Percentiles rank a stretch among this genome's conserved stretches.
These are phyloP conservation scores for Aspergillus ruber DNA, from an alignment of 2,329 filamentous ascomycete genomes.

Conservation along the genomic window DNA sequence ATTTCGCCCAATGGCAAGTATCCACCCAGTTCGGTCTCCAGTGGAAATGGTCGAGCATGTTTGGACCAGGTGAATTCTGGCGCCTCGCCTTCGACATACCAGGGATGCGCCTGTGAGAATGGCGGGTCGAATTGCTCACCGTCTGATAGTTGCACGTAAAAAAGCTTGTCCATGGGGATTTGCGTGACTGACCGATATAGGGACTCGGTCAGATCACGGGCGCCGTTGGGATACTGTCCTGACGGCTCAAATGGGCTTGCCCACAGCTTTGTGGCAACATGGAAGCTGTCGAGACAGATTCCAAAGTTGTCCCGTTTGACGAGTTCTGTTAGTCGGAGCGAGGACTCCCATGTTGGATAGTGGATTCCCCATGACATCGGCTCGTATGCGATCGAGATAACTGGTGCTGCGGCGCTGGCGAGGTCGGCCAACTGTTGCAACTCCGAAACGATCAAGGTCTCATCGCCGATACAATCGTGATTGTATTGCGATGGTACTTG, in stretches of 20 bases:
- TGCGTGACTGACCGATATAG: conserved; percentile 13
- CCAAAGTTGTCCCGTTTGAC: conserved; percentile 32
- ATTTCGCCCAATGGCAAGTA: conserved; percentile 25
- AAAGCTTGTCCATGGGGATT: conserved; percentile 24
- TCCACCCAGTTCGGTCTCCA: conserved; percentile 19
- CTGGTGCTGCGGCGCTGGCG: conserved; percentile 12
- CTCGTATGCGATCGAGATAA: conserved; percentile 31
- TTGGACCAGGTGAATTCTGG: conserved; percentile 25
- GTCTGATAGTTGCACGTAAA: conserved; percentile 33
- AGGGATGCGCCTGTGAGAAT: conserved; percentile 22
- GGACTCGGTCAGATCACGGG: conserved; percentile 15
- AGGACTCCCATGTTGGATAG: conserved; percentile 28
- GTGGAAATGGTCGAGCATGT: conserved; percentile 26
- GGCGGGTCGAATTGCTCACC: conserved; percentile 27
- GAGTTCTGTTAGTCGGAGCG: conserved; percentile 17
- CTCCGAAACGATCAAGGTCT: conserved; percentile 21
- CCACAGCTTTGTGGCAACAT: conserved; percentile 28
- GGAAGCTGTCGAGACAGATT: conserved; percentile 33
- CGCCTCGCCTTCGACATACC: conserved; percentile 22
- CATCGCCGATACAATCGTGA: conserved; percentile 18
- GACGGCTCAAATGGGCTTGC: conserved; percentile 17
- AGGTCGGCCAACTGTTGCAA: conserved; percentile 26
- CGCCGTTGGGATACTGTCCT: conserved; percentile 19
- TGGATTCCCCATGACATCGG: conserved; percentile 27
- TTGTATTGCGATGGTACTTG: conserved; percentile 28